Conservation (phyloP, 768 basidiomycete genomes). For the Russula sp. region DNA sequence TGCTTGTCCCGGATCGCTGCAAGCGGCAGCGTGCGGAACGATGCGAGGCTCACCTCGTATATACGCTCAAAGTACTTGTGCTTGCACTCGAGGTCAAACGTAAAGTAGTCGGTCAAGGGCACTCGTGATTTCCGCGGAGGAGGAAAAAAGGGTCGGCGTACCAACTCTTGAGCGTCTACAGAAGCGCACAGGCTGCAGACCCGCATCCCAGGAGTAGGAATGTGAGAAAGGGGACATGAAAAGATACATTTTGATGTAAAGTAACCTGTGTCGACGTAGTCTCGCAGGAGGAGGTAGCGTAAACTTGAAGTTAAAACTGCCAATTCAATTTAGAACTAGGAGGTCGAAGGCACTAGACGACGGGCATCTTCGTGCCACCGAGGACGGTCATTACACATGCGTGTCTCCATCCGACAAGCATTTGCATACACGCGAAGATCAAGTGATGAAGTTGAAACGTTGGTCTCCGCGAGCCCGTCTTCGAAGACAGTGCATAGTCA, state of each 20-base stretch:
- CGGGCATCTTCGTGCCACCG: no score
- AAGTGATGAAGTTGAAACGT: no score
- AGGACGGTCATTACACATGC: no score
- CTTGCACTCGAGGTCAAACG: conserved; percentile 98
- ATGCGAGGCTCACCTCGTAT: conserved; percentile 97
- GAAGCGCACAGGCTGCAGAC: conserved; percentile 89
- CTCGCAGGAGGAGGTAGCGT: conserved; percentile 67
- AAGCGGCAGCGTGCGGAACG: conserved; percentile 90
- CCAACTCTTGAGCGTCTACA: conserved; percentile 99
- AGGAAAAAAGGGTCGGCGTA: conserved; percentile 96
- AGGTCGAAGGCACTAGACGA: no score
- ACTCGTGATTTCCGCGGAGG: conserved; percentile 97
- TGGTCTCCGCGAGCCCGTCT: no score
- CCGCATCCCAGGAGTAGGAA: conserved; percentile 14
- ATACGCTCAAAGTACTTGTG: conserved; percentile 98
- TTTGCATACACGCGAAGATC: no score
- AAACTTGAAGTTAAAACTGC: no score
- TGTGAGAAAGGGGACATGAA: neutral
- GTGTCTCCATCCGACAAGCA: no score
- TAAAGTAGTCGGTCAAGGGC: conserved; percentile 97
- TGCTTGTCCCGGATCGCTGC: conserved; percentile 99
- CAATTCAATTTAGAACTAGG: no score
- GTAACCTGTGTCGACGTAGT: conserved; percentile 73
- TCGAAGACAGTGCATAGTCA: no score
- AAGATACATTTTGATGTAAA: conserved; percentile 58